A percentile compares a stretch with the other conserved stretches of the same genome.
phyloP scores from a whole-genome alignment of 345 rosid genomes.

The Corchorus capsularis region DNA sequence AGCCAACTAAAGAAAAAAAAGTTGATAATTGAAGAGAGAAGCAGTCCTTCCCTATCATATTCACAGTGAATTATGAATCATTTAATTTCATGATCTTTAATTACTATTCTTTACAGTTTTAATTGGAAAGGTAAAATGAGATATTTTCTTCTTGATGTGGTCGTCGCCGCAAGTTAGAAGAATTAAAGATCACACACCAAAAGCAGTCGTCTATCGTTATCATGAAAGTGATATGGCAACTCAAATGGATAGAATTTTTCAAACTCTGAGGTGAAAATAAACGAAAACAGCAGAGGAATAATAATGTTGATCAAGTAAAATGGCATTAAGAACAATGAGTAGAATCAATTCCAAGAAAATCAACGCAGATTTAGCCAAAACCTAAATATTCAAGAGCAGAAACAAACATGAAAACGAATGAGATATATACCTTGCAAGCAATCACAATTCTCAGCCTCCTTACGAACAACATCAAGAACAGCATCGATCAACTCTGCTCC shows the following conservation, averaged over 20 bases:
- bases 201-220: neutral
- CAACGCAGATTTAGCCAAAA: neutral
- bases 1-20: neutral
- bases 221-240: constrained; percentile 13
- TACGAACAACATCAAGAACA: constrained; percentile 95
- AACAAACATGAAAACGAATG: neutral
- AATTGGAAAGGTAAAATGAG: neutral
- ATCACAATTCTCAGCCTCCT: constrained; percentile 97
- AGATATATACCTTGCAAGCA: constrained; percentile 78
- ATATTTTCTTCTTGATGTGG: neutral
- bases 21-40: neutral
- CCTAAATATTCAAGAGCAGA: constrained; percentile 2
- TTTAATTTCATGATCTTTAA: neutral
- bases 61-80: neutral
- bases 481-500: constrained; percentile 94
- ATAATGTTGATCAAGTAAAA: neutral
- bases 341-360: neutral
- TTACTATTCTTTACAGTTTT: neutral
- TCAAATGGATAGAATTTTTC: neutral
- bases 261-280: neutral
- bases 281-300: neutral
- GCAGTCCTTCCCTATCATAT: neutral
- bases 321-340: neutral
- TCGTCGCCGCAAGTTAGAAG: neutral
- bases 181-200: neutral